Evolutionary conservation across 2,329 filamentous ascomycete genomes (phyloP), one percentile per base, ranked within the genome.

Genomic region (Penicillium psychrosexuale): DNA sequence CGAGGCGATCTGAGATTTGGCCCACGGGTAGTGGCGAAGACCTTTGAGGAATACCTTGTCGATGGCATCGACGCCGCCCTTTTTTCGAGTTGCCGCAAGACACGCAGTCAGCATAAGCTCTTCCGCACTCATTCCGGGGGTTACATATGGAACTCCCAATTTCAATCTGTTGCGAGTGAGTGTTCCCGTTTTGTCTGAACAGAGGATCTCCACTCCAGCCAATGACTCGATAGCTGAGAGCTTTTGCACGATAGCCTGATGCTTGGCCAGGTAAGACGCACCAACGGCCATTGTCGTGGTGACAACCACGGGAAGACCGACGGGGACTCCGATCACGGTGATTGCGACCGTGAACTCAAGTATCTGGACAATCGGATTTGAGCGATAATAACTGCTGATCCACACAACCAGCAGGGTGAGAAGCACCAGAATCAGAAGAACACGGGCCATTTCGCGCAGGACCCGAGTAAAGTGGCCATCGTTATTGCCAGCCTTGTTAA

Each of bases 251-350:
- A 96, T 95, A 51, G 91, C 91, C 80, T 92, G 86, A 82, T 93
- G 92, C 82, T 91, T 92, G 69, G 91, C 91, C 56, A 96, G 84
- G 76, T 94, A 94, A 61, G 90, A 89, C 62, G 91, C 91, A 79
- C 91, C 91, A 73, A 96, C 91, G 72, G 91, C 91, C 90, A 96
- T 94, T 71, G 91, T 96, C 66, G 91, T 96, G 67, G 91, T 96
- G 58, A 95, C 90, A 78, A 96, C 91, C 66, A 90, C 91, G 57
- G 91, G 91, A 62, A 96, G 89, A 86, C 91, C 91, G 76, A 96
- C 91, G 51, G 91, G 91, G 27, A 96, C 91, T 83, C 91, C 91
- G 59, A 95, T 89, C 62, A 96, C 93, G 66, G 90, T 94, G 67
- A 96, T 92, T 63, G 89, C 90, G 42, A 96, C 82, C 52, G 91